Conservation (phyloP, 2,329 filamentous ascomycete genomes). For the Neonectria coccinea region DNA sequence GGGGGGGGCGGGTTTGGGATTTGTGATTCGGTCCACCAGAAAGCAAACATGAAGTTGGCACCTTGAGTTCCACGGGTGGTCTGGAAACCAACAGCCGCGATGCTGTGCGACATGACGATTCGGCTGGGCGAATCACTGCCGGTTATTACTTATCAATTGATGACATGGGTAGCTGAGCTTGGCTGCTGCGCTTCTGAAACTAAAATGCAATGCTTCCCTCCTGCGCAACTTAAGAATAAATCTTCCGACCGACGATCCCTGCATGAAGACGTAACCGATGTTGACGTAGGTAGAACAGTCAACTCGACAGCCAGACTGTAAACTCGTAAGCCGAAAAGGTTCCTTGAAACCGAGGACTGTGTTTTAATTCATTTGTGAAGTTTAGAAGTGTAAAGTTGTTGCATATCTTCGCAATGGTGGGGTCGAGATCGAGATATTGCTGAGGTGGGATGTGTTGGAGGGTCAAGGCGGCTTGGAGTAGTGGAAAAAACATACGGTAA, state of each 20-base stretch:
- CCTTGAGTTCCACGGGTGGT: not conserved
- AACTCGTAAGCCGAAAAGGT: not conserved
- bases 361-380: not conserved
- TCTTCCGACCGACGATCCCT: conserved; percentile 14
- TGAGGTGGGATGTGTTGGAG: conserved; percentile 3
- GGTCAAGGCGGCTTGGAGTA: not conserved
- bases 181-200: conserved; percentile 16
- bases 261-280: conserved; percentile 7
- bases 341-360: not conserved
- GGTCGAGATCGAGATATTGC: not conserved
- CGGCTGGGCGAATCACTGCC: not conserved
- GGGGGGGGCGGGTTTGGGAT: not conserved
- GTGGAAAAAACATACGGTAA: conserved; percentile 19
- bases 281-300: not conserved
- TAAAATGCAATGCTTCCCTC: conserved; percentile 5
- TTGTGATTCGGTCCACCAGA: not conserved
- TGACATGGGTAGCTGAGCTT: conserved; percentile 15
- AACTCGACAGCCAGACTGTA: not conserved
- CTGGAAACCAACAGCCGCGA: conserved; percentile 1
- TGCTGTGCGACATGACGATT: conserved; percentile 8
- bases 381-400: not conserved
- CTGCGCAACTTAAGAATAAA: conserved; percentile 18
- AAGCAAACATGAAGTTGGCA: conserved; percentile 6
- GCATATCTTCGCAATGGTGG: not conserved
- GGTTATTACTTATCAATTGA: not conserved